A percentile compares a stretch with the other conserved stretches of the same genome.
Conservation (phyloP, 2,329 filamentous ascomycete genomes). For the Neurospora sp. region DNA sequence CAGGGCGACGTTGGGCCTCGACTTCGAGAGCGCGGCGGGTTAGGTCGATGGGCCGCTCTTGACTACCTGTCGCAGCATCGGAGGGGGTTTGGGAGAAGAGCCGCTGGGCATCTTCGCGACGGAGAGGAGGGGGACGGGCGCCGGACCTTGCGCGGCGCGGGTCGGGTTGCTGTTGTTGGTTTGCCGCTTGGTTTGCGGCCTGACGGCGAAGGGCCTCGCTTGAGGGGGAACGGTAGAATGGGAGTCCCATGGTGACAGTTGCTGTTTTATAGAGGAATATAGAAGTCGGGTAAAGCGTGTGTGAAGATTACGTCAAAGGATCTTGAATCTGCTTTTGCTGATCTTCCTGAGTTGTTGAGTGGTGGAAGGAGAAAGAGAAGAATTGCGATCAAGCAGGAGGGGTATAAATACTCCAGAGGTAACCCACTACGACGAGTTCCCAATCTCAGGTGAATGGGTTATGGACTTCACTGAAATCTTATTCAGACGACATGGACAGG, state of each 20-base stretch:
- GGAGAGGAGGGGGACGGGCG: not conserved
- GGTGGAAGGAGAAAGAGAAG: not conserved
- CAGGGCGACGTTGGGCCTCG: not conserved
- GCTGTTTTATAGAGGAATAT: not conserved
- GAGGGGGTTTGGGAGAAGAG: not conserved
- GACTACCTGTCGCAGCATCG: not conserved
- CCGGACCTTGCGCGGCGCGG: not conserved
- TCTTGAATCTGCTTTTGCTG: not conserved
- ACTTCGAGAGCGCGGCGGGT: not conserved
- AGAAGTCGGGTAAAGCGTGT: not conserved
- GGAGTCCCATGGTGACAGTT: not conserved
- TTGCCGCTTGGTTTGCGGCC: not conserved
- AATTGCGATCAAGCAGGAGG: not conserved
- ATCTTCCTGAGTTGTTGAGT: not conserved
- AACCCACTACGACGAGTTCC: not conserved
- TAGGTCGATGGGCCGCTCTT: not conserved
- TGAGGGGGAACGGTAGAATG: not conserved
- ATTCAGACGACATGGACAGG: not conserved
- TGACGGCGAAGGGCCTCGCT: not conserved
- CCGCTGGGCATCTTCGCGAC: not conserved
- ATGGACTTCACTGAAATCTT: not conserved
- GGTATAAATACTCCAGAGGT: not conserved
- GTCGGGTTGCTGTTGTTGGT: not conserved
- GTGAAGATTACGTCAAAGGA: not conserved
- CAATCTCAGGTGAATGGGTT: not conserved